A percentile compares a stretch with the other conserved stretches of the same genome.
Conservation (phyloP, 192 early-diverging fungal genomes). For the Coemansia sp. region DNA sequence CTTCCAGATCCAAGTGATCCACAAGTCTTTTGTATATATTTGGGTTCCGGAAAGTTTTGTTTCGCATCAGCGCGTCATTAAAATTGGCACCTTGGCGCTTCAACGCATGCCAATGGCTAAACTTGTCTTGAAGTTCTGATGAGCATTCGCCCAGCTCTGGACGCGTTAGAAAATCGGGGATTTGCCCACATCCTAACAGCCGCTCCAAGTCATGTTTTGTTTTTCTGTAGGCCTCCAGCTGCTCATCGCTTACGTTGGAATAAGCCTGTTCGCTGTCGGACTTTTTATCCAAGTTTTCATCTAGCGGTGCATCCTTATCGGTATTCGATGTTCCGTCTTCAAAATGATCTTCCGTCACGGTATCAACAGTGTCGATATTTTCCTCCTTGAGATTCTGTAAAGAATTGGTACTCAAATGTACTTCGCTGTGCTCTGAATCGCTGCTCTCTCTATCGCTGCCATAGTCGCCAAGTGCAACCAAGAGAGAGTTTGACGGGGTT, state of each 20-base stretch:
- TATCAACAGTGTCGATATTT: neutral
- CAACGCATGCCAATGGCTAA: conserved; percentile 72
- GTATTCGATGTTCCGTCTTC: neutral
- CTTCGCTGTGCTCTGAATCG: conserved; percentile 2
- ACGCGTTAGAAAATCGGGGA: conserved; percentile 13
- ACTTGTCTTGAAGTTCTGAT: conserved; percentile 70
- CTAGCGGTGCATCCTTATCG: neutral
- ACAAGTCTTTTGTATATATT: conserved; percentile 88
- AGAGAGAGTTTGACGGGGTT: conserved; percentile 28
- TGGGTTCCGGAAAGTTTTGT: conserved; percentile 91
- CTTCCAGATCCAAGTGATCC: conserved; percentile 78
- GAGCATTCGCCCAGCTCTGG: conserved; percentile 51
- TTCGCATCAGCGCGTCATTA: conserved; percentile 78
- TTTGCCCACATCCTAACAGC: conserved; percentile 41
- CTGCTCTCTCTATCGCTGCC: conserved; percentile 32
- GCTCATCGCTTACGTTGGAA: conserved; percentile 3
- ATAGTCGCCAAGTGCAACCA: conserved; percentile 43
- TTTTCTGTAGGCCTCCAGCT: conserved; percentile 13
- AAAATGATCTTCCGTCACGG: neutral
- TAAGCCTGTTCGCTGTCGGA: neutral
- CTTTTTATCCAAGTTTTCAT: neutral
- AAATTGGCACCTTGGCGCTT: conserved; percentile 70
- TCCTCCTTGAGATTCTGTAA: neutral
- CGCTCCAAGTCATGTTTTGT: conserved; percentile 26
- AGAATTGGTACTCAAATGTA: no score